Percentiles rank a stretch among this genome's conserved stretches.
These are phyloP conservation scores for Paraphoma sp. DNA, from an alignment of 2,329 filamentous ascomycete genomes.

Conservation along the genomic window DNA sequence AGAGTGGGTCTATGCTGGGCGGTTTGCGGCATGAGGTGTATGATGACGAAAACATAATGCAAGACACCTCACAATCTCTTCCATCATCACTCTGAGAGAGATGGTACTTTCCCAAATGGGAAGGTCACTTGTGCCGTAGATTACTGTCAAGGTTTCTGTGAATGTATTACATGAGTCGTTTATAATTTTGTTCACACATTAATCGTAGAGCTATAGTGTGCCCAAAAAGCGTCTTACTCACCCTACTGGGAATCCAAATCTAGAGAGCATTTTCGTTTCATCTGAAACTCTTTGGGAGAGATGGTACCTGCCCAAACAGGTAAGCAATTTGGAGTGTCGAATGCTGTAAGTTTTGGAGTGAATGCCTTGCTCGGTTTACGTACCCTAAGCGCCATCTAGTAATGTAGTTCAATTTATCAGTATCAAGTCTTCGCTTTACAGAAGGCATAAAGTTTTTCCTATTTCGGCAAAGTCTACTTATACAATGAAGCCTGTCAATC, in stretches of 20 bases:
- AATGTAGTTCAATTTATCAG: neutral
- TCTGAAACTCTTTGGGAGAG: neutral
- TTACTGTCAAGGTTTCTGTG: neutral
- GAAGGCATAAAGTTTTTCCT: no score
- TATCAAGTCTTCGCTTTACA: no score
- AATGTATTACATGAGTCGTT: neutral
- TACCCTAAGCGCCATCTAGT: neutral
- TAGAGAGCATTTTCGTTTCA: no score
- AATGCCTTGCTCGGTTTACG: neutral
- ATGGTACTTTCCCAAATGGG: neutral
- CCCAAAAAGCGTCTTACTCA: no score
- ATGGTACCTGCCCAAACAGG: neutral
- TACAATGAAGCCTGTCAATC: no score
- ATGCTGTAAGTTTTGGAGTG: neutral
- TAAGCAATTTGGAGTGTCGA: neutral
- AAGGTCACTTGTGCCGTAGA: neutral
- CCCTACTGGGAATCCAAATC: no score
- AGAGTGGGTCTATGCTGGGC: constrained; percentile 20
- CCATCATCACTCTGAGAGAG: neutral
- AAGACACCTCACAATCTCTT: neutral
- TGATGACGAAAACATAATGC: neutral
- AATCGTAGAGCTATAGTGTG: no score
- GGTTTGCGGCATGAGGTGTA: neutral
- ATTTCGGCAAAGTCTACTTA: no score
- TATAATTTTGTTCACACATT: neutral